Base-by-base conservation (phyloP, 2,329 filamentous ascomycete genomes). In the Acephala macrosclerotiorum region DNA sequence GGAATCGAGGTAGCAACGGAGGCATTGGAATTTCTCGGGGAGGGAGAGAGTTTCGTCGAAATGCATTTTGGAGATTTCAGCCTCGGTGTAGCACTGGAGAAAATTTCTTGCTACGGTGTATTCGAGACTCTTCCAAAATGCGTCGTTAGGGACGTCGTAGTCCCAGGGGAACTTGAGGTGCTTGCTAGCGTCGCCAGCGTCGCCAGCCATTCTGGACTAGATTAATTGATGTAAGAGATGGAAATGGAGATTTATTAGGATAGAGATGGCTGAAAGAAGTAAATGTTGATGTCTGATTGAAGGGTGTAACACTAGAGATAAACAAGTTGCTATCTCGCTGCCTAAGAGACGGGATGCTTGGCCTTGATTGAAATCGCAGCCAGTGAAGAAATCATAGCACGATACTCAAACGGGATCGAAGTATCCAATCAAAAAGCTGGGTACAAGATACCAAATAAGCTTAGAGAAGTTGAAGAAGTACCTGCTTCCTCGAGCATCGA, bases 101-200 rank as follows among this genome's bases (percentile, higher is more conserved):
- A 53, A 53, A 8, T 53, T 53, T 22, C 45, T 53, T 29, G 25
- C 22, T 26, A 33, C 22, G 3, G 25, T 53, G 25, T 53, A 53
- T 18, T 53, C 49, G 49, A 53, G 22, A 33, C 26, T 53, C 2
- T 53, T 53, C 49, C 49, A 53, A 12, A 53, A 53, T 18, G 49
- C 11, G n/a, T 53, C 49, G 49, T 53, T 29, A 8, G 49, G 49
- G 25, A 53, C 25, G 3, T 53, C 49, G 25, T 29, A 53, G 26
- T 33, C 49, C 49, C 49, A 53, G 5, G 26, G 25, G 26, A 53
- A 53, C 49, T 26, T 53, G 22, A 25, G 49, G 5, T 26, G 7
- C 18, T 53, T 53, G 22, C 49, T 25, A 14, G 49, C 49, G 49
- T 53, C 49, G 22, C 26, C 49, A 14, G 49, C 49, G 49, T 53